Base-by-base conservation (phyloP, 441 rosid species). In the Croton setiger region DNA sequence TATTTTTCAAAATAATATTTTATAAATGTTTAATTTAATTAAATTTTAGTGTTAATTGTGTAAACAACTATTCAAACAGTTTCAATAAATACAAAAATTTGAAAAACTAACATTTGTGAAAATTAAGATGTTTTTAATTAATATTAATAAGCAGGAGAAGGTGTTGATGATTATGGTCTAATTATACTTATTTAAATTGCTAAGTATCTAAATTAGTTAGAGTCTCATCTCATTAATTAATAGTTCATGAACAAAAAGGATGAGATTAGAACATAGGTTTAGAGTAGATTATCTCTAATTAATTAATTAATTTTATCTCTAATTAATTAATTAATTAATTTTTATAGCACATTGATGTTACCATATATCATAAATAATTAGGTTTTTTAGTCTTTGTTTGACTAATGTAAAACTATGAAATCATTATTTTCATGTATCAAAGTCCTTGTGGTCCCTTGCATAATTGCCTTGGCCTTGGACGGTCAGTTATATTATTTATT, bases 321-420 rank as follows among this genome's bases (percentile, higher is more conserved):
- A 8, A 8, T 14, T 14, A 8, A 8, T 14, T 14, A 8, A 3
- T 14, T 14, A 8, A 8, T 14, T 0, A 27, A 27, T 27, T 27
- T 27, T 27, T 47, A 2, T 64, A 64, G 0, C 21, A n/a, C 7
- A 63, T 62, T 62, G 27, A 47, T 44, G 23, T 5, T 7, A 39
- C 10, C 43, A 33, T 17, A 14, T 31, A 0, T 36, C 43, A 14
- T 27, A 13, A 23, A 12, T 8, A 54, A 33, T 27, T 55, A 48
- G 2, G 0, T 7, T 18, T 60, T 73, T 68, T 54, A 63, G 74
- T 71, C 65, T 51, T 66, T 35, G 51, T 65, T 56, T 65, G 74
- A 71, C 74, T 14, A 20, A 37, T 39, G 58, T 37, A 54, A 35
- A 63, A 63, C 55, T 49, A 63, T 63, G 45, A 55, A 33, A 62